Conservation (phyloP, 73 alveolate genomes). For the Paramecium sonneborni region DNA sequence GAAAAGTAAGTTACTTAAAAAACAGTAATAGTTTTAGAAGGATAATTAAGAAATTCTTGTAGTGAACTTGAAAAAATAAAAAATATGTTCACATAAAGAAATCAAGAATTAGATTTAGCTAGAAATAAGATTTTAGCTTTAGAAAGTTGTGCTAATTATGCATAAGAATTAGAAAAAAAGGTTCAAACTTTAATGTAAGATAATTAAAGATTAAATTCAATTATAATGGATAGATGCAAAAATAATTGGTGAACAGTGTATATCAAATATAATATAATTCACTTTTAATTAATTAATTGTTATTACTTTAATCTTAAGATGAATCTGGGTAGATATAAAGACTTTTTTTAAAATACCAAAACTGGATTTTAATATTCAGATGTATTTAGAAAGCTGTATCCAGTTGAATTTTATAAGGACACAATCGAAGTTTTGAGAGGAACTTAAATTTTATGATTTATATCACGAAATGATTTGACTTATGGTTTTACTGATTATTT, state of each 20-base stretch:
- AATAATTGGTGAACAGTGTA: background rate
- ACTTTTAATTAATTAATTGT: background rate
- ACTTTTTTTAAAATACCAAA: background rate
- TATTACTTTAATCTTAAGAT: background rate
- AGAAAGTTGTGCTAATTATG: slow-evolving; percentile 20
- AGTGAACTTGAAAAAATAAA: slow-evolving; percentile 30
- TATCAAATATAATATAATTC: background rate
- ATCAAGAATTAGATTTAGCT: background rate
- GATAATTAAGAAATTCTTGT: background rate
- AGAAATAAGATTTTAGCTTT: background rate
- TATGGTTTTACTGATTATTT: background rate
- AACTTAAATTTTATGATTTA: background rate
- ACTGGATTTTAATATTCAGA: background rate
- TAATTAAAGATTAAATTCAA: slow-evolving; percentile 50
- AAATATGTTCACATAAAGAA: background rate
- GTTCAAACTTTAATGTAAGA: slow-evolving; percentile 26
- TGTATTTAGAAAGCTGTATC: background rate
- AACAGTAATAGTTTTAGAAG: slow-evolving; percentile 18
- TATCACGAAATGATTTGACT: background rate
- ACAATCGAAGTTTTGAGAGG: background rate
- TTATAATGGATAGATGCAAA: slow-evolving; percentile 50
- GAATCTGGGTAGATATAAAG: background rate
- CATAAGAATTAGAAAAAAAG: background rate
- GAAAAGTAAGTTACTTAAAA: slow-evolving; percentile 34
- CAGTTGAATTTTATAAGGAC: background rate